A percentile compares a stretch with the other conserved stretches of the same genome.
phyloP scores from a whole-genome alignment of 1,139 yeast species.

The Magnusiomyces clavatus region DNA sequence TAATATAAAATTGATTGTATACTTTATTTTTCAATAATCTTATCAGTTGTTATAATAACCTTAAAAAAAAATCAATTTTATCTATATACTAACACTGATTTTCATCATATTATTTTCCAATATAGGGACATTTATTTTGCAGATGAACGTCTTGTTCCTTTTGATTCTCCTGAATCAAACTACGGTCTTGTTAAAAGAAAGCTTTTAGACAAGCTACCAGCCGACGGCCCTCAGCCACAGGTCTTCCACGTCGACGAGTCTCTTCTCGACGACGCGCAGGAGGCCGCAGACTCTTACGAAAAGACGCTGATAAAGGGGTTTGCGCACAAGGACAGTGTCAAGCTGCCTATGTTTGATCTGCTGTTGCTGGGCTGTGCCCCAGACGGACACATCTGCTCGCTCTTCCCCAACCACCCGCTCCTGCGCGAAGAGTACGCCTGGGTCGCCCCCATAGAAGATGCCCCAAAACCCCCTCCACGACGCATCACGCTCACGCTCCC shows the following conservation, averaged over 20 bases:
- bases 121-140: constrained; percentile 77
- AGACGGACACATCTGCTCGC: constrained; percentile 94
- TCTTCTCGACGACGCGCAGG: constrained; percentile 77
- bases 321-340: constrained; percentile 95
- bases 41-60: too few species aligned
- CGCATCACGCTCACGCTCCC: constrained; percentile 92
- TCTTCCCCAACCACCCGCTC: constrained; percentile 87
- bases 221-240: constrained; percentile 47
- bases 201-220: constrained; percentile 60
- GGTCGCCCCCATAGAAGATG: constrained; percentile 90
- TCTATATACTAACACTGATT: too few species aligned
- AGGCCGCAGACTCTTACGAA: constrained; percentile 90
- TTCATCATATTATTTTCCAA: background rate
- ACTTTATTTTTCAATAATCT: too few species aligned
- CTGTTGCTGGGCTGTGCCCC: constrained; percentile 95
- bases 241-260: constrained; percentile 78
- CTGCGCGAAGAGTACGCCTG: constrained; percentile 89
- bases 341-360: constrained; percentile 88
- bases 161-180: constrained; percentile 74
- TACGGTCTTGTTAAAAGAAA: constrained; percentile 83
- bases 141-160: constrained; percentile 92
- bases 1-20: too few species aligned
- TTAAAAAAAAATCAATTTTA: too few species aligned
- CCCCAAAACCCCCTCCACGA: constrained; percentile 82
- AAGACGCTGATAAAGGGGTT: constrained; percentile 76